Evolutionary conservation across 2,329 filamentous ascomycete species (phyloP), one percentile per base, ranked within the genome.

Genomic region (Aspergillus latus): DNA sequence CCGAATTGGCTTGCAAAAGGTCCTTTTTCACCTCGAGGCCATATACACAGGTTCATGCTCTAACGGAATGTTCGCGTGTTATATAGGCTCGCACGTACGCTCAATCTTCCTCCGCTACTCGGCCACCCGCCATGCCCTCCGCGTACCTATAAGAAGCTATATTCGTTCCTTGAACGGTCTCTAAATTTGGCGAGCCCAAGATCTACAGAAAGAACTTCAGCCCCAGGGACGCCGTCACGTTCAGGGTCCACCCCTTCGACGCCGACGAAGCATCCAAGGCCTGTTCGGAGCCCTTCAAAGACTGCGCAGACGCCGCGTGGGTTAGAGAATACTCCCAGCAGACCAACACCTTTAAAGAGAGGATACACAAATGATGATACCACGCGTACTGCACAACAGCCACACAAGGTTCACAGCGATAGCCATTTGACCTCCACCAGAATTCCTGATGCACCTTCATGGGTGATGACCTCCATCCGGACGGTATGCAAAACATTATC

Each of bases 1-100:
- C 90, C 11, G 88, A 96, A 73, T 83, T 99, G 58, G 94, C 94
- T 16, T 97, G 92, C 69, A 90, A 93, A 65, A 84, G 90, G 89
- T 90, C 10, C n/a, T 5, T 11, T 26, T 15, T 30, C 8, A 21
- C 34, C n/a, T n/a, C n/a, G n/a, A n/a, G n/a, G n/a, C n/a, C n/a
- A n/a, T n/a, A n/a, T n/a, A n/a, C n/a, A n/a, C n/a, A n/a, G n/a
- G n/a, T n/a, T n/a, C n/a, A n/a, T 10, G 6, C 2, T 36, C 21
- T 36, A 36, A 10, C 54, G 59, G n/a, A 57, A 28, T 11, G 42
- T 47, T 29, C 10, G 47, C 49, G 8, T 13, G 0, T 30, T n/a
- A 5, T 37, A 4, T 56, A 91, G 91, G 52, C 80, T 96, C 39
- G 92, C 92, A 68, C 88, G 86, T 54, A 72, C 80, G 0, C 83